phyloP scores from a whole-genome alignment of 2,329 filamentous ascomycete species.

The Penicillium griseofulvum region DNA sequence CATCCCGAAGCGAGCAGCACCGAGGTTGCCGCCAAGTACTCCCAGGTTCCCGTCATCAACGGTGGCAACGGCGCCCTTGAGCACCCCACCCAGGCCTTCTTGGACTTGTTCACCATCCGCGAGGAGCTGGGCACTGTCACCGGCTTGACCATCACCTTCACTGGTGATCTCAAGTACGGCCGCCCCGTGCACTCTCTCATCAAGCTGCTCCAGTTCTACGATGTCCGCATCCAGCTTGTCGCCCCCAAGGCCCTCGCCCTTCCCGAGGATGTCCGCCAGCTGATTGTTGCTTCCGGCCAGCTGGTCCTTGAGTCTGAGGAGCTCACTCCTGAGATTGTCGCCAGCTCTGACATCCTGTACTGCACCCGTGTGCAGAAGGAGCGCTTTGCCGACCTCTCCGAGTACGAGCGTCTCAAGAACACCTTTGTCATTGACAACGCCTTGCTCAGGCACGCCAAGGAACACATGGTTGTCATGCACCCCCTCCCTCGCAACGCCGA shows the following conservation, averaged over 20 bases:
- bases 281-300: constrained; percentile 71
- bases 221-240: constrained; percentile 89
- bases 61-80: constrained; percentile 94
- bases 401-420: constrained; percentile 86
- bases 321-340: constrained; percentile 83
- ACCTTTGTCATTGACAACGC: constrained; percentile 86
- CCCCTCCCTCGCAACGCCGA: constrained; percentile 91
- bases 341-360: constrained; percentile 87
- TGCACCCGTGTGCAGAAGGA: constrained; percentile 97
- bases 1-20: constrained; percentile 82
- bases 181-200: constrained; percentile 93
- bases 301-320: constrained; percentile 71
- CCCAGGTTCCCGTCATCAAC: constrained; percentile 90
- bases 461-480: constrained; percentile 91
- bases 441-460: constrained; percentile 86
- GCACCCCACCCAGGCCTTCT: constrained; percentile 95
- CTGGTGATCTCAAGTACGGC: constrained; percentile 88
- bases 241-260: constrained; percentile 75
- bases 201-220: constrained; percentile 92
- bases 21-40: constrained; percentile 79
- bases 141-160: constrained; percentile 92
- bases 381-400: constrained; percentile 75
- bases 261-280: constrained; percentile 69
- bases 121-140: constrained; percentile 96
- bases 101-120: constrained; percentile 97